Percentiles rank a stretch among this genome's conserved stretches.
Conservation (phyloP, 129 eudicot genomes). For the Sambucus nigra region DNA sequence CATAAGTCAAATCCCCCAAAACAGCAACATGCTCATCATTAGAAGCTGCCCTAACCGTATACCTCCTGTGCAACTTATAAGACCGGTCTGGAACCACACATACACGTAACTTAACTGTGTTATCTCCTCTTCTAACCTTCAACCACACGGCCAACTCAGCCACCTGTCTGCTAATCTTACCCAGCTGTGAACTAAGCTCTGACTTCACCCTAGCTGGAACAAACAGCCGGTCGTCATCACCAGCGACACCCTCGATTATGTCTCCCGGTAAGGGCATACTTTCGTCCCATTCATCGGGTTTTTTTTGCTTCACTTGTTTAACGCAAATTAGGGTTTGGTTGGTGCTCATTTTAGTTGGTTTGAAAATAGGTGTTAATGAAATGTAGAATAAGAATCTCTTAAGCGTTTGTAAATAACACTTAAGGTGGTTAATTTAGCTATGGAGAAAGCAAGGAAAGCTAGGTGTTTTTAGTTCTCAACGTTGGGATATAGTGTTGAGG, state of each 20-base stretch:
- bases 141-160: constrained; percentile 31
- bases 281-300: constrained; percentile 46
- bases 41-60: constrained; percentile 39
- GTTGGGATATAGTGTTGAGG: constrained; percentile 14
- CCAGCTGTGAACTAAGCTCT: constrained; percentile 30
- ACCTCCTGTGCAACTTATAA: constrained; percentile 28
- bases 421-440: neutral
- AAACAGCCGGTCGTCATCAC: constrained; percentile 23
- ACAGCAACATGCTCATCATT: constrained; percentile 49
- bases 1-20: constrained; percentile 41
- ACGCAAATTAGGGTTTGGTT: constrained; percentile 34
- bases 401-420: neutral
- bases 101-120: constrained; percentile 27
- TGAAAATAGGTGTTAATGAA: constrained; percentile 1
- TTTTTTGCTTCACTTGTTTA: constrained; percentile 40
- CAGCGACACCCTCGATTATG: constrained; percentile 48
- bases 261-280: constrained; percentile 57
- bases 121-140: constrained; percentile 42
- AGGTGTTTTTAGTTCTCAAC: constrained; percentile 16
- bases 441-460: constrained; percentile 28
- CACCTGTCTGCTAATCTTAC: constrained; percentile 24
- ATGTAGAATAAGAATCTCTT: neutral
- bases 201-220: constrained; percentile 34
- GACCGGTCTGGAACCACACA: constrained; percentile 26
- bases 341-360: constrained; percentile 16